Conservation (phyloP, 352 stramenopile species). For the Globisporangium nodosum region DNA sequence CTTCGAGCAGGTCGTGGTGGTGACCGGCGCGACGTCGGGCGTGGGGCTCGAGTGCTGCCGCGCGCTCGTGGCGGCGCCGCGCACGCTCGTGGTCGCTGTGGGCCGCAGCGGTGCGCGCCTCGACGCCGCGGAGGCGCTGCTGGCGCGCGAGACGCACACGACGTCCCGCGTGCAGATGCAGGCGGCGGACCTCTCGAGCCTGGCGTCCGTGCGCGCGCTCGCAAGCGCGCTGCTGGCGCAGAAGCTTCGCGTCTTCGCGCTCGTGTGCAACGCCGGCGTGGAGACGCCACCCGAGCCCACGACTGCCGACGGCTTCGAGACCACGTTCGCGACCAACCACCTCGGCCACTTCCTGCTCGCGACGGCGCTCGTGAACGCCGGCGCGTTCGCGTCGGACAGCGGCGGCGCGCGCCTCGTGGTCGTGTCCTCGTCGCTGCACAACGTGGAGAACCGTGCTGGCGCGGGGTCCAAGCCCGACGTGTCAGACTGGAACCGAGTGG, state of each 20-base stretch:
- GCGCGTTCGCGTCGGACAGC: slow-evolving; percentile 13
- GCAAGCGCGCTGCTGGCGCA: slow-evolving; percentile 18
- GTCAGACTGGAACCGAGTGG: slow-evolving; percentile 25
- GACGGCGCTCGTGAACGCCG: slow-evolving; percentile 18
- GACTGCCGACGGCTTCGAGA: slow-evolving; percentile 28
- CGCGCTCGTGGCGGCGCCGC: slow-evolving; percentile 12
- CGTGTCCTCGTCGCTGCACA: slow-evolving; percentile 26
- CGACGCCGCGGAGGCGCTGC: slow-evolving; percentile 14
- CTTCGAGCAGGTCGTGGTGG: slow-evolving; percentile 18
- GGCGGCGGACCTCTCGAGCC: slow-evolving; percentile 19
- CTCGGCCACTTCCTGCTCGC: slow-evolving; percentile 33
- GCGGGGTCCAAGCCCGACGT: slow-evolving; percentile 16
- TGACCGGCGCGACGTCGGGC: slow-evolving; percentile 28
- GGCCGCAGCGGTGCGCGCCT: slow-evolving; percentile 18
- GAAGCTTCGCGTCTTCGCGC: slow-evolving; percentile 21
- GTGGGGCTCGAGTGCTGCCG: slow-evolving; percentile 28
- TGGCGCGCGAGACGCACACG: slow-evolving; percentile 9
- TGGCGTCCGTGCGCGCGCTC: slow-evolving; percentile 20
- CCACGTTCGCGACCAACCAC: slow-evolving; percentile 37
- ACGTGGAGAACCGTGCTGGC: slow-evolving; percentile 8
- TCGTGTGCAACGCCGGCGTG: slow-evolving; percentile 34
- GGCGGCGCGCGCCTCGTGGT: slow-evolving; percentile 25
- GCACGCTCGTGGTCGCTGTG: slow-evolving; percentile 22
- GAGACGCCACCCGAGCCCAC: slow-evolving; percentile 17
- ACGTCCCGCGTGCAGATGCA: slow-evolving; percentile 12